These are phyloP conservation scores for Fallopia convolvulus DNA, from an alignment of 148 eudicot genomes.

Conservation along the genomic window DNA sequence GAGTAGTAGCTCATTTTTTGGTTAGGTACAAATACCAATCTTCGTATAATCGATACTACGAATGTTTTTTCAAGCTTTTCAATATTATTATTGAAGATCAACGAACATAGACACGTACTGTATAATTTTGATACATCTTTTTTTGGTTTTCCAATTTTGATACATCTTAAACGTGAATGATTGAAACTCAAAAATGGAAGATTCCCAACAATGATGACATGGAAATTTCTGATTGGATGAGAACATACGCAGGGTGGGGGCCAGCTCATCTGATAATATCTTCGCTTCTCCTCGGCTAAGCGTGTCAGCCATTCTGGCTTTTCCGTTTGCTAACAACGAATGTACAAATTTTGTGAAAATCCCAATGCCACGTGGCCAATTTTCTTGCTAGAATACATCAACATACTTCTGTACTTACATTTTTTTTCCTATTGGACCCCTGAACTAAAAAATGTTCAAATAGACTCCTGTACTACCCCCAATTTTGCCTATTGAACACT, in stretches of 20 bases:
- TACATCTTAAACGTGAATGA: neutral
- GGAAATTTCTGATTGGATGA: neutral
- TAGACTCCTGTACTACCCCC: too few species aligned
- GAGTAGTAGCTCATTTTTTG: too few species aligned
- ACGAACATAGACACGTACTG: neutral
- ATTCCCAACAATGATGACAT: neutral
- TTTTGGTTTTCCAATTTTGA: neutral
- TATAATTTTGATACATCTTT: neutral
- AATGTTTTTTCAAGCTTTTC: too few species aligned
- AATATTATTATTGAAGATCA: neutral
- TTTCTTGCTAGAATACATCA: neutral
- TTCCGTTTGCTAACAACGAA: neutral
- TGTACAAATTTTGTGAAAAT: neutral
- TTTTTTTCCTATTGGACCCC: too few species aligned
- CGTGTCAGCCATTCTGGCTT: neutral
- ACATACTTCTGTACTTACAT: too few species aligned
- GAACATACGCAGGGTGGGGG: neutral
- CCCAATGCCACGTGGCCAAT: conserved; percentile 2
- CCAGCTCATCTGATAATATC: neutral
- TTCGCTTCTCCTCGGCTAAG: neutral
- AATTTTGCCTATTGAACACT: too few species aligned
- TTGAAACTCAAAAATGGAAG: neutral
- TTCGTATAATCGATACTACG: too few species aligned
- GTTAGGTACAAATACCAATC: too few species aligned
- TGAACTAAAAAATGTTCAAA: too few species aligned